Base-by-base conservation (phyloP, 148 eudicot genomes). In the Rhododendron molle region DNA sequence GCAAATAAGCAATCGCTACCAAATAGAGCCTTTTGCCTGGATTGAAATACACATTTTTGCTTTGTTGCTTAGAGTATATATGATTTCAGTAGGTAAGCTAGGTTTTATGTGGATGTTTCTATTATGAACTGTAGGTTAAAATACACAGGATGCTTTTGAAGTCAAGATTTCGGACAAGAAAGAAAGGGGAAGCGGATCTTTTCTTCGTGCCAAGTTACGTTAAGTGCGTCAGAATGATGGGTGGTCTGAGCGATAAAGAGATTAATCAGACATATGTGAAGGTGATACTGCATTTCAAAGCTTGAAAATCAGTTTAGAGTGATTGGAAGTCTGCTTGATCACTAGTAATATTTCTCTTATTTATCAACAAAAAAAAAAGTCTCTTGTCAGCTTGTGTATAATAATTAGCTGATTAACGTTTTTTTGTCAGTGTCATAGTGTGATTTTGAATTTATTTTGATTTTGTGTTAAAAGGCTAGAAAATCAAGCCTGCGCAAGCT, bases 201-300 rank as follows among this genome's bases (percentile, higher is more conserved):
- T 96, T 95, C 90, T 96, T 95, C 56, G 99, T 96, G n/a, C 99
- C 99, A 23, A 81, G 94, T 83, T 96, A 95, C 89, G 92, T 91
- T 30, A 96, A 95, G 90, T 96, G 99, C 87, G 98, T 96, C 73
- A 91, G 99, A 34, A 95, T 93, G 99, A 91, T 92, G 92, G 99
- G 99, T 60, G 98, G 98, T 86, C 91, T 96, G 56, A 95, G 85
- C 86, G 99, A 96, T 88, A 96, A 95, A 88, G 98, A 96, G 90
- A 95, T 96, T 82, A 93, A 96, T 87, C 93, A 92, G 87, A 93
- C 98, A 67, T 96, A 91, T 90, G 96, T 95, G 36, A 94, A 95
- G 97, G 99, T 93, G 87, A 74, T 82, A 14, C 50, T 77, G 52
- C 78, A 83, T 30, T 30, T 47, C 30, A 3, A 47, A 83, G 76